phyloP scores from a whole-genome alignment of 2,329 filamentous ascomycete genomes.

The Daldinia eschscholtzii region DNA sequence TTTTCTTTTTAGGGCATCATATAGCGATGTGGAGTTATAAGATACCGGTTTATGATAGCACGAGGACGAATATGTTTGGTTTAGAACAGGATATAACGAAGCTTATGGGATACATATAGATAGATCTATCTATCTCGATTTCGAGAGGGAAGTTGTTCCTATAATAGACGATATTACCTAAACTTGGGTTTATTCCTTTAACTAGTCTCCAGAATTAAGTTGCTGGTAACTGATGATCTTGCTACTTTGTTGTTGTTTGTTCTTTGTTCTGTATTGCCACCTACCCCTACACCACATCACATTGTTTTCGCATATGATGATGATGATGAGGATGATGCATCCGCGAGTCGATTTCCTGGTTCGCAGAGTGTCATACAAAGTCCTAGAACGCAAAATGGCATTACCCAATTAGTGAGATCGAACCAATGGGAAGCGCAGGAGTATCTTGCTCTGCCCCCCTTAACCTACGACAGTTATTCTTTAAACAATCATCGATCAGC shows the following conservation, averaged over 20 bases:
- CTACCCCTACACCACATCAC: not conserved
- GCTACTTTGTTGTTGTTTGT: not conserved
- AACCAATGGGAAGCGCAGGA: conserved; percentile 40
- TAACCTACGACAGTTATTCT: conserved; percentile 18
- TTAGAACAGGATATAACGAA: not conserved
- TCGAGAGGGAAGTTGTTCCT: not conserved
- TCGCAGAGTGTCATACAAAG: conserved; percentile 7
- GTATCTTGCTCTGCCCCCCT: conserved; percentile 11
- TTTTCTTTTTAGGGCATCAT: conserved; percentile 16
- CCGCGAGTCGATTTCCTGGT: not conserved
- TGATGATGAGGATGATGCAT: not conserved
- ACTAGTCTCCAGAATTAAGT: not conserved
- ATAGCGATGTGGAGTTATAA: conserved; percentile 27
- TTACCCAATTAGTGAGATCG: conserved; percentile 34
- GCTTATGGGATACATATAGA: conserved; percentile 5
- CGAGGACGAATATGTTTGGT: conserved; percentile 11
- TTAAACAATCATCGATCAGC: conserved; percentile 33
- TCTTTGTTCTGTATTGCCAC: not conserved
- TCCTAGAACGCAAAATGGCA: conserved; percentile 13
- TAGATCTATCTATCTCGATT: not conserved
- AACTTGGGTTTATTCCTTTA: not conserved
- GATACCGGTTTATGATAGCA: conserved; percentile 19
- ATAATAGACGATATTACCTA: not conserved
- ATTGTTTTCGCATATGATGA: not conserved
- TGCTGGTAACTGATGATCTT: not conserved